Evolutionary conservation across 352 stramenopile genomes (phyloP).

Genomic region (Pelagophyceae sp.): DNA sequence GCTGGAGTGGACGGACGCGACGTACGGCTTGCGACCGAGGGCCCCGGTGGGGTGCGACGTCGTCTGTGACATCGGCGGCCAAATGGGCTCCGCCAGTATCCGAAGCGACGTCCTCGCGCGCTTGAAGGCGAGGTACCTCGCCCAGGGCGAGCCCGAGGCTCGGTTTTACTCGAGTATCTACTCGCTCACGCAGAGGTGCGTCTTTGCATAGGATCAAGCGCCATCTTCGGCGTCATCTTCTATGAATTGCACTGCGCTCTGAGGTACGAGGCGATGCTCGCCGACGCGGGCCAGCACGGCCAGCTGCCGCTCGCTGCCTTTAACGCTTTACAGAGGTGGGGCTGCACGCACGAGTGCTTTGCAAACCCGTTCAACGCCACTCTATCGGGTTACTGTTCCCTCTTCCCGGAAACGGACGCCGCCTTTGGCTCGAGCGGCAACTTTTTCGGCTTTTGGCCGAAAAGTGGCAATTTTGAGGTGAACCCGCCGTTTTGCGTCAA

Average conservation of each 20-base stretch:
- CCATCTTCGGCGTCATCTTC: neutral
- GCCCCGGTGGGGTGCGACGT: neutral
- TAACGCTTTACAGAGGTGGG: neutral
- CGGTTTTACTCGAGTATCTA: neutral
- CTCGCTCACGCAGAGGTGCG: neutral
- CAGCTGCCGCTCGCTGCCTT: neutral
- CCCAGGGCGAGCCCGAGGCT: neutral
- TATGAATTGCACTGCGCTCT: neutral
- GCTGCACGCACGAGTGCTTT: conserved; percentile 3
- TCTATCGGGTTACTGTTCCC: neutral
- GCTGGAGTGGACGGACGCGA: neutral
- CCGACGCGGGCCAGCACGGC: conserved; percentile 15
- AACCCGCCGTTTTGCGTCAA: conserved; percentile 3
- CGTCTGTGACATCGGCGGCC: neutral
- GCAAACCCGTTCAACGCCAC: conserved; percentile 13
- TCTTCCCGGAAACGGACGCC: neutral
- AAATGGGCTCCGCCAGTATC: neutral
- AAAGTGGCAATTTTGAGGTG: neutral
- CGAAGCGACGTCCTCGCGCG: neutral
- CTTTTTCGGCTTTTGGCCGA: conserved; percentile 9
- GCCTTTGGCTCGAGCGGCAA: neutral
- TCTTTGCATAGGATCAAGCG: too few species aligned
- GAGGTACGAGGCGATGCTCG: neutral
- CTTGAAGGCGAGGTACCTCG: neutral
- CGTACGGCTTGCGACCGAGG: neutral